Evolutionary conservation across 164 flowering plant species (phyloP).

Genomic region (Stephania cephalantha): DNA sequence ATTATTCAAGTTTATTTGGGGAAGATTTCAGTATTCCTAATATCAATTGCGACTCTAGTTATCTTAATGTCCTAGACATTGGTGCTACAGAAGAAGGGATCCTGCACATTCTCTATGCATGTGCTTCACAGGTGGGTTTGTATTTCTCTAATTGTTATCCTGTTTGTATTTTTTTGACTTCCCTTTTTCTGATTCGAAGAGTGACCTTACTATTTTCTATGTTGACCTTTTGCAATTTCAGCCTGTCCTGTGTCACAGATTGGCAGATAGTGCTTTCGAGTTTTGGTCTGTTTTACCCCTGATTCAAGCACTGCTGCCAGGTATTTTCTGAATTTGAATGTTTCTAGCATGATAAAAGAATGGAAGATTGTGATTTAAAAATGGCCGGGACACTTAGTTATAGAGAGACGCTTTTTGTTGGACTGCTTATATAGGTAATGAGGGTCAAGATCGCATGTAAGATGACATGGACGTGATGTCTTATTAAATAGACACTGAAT

Average conservation of each 20-base stretch:
- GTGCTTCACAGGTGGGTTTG: slow-evolving; percentile 72
- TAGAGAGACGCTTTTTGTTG: background rate
- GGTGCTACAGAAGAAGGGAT: slow-evolving; percentile 81
- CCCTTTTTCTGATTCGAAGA: background rate
- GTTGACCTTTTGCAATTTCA: slow-evolving; percentile 24
- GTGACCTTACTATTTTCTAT: background rate
- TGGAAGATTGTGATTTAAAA: background rate
- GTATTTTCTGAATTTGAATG: slow-evolving; percentile 10
- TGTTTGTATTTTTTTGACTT: background rate
- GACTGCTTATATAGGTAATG: too few relatives aligned
- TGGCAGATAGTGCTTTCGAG: slow-evolving; percentile 49
- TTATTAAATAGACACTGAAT: background rate
- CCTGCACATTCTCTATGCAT: slow-evolving; percentile 82
- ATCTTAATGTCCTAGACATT: slow-evolving; percentile 61
- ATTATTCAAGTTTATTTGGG: slow-evolving; percentile 76
- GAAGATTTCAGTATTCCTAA: slow-evolving; percentile 54
- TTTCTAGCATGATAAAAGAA: background rate
- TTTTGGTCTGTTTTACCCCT: slow-evolving; percentile 81
- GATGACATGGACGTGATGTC: background rate
- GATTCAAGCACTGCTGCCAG: slow-evolving; percentile 88
- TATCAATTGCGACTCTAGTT: slow-evolving; percentile 48
- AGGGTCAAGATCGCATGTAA: background rate
- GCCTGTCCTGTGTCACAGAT: slow-evolving; percentile 61
- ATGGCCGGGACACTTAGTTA: background rate
- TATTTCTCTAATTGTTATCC: background rate